phyloP scores from a whole-genome alignment of 192 early-diverging fungal species.

The Umbelopsis isabellina region DNA sequence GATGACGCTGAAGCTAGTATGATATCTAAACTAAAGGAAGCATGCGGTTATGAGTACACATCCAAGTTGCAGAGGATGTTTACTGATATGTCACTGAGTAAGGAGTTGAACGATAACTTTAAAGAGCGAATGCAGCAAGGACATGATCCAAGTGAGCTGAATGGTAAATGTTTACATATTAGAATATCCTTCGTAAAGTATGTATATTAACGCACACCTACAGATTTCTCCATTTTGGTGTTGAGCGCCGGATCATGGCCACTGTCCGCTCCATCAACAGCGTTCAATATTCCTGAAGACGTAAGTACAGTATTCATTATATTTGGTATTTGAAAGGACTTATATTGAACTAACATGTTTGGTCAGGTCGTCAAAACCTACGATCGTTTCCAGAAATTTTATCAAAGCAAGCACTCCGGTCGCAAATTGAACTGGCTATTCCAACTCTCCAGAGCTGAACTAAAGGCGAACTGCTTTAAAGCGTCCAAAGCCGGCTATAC shows the following conservation, averaged over 20 bases:
- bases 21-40: constrained; percentile 91
- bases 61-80: constrained; percentile 96
- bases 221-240: constrained; percentile 88
- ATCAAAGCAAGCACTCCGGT: constrained; percentile 85
- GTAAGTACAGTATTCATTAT: constrained; percentile 45
- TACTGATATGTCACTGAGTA: constrained; percentile 88
- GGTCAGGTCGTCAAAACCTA: constrained; percentile 76
- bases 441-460: constrained; percentile 87
- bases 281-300: constrained; percentile 87
- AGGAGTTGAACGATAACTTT: constrained; percentile 87
- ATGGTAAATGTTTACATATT: constrained; percentile 14
- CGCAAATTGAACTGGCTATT: constrained; percentile 96
- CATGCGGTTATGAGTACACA: constrained; percentile 95
- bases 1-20: constrained; percentile 93
- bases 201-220: constrained; percentile 8
- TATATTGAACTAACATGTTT: neutral
- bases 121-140: constrained; percentile 57
- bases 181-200: neutral
- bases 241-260: constrained; percentile 92
- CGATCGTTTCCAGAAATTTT: constrained; percentile 85
- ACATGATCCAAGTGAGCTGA: constrained; percentile 31
- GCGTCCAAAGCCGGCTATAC: constrained; percentile 74
- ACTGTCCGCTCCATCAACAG: constrained; percentile 72
- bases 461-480: constrained; percentile 89
- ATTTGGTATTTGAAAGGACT: neutral